Base-by-base conservation (phyloP, 306 rosid species). In the Prunus salicina region DNA sequence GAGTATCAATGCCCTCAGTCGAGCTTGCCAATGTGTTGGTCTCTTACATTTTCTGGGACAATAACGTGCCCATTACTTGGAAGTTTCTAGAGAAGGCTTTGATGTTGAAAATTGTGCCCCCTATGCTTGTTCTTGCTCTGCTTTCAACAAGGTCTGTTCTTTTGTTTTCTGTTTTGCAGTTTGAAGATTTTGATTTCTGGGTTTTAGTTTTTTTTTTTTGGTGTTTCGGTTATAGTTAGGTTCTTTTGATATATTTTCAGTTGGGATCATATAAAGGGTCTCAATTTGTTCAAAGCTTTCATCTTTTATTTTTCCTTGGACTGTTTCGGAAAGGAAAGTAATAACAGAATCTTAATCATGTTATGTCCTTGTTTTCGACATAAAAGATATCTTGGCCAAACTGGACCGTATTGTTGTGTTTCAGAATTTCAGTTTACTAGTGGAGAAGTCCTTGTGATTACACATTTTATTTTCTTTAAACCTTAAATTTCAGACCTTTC, bases 31-130 rank as follows among this genome's bases (percentile, higher is more conserved):
- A 87, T 32, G 81, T 88, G 2, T 77, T 95, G 69, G 98, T 95
- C 13, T 89, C 97, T 18, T 77, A 90, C 88, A 91, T 95, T 88
- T 95, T 87, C 64, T 95, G 99, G 99, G 97, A 92, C 0, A 92
- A 95, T 77, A 92, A 95, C 82, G 96, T 90, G 24, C 98, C 99
- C 62, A 81, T 89, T 71, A 46, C 84, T 28, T 95, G 99, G 99
- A 95, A 95, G 92, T 95, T 92, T 77, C 90, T 95, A 12, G 99
- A 95, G 49, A 89, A 87, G 77, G 99, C 99, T 2, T 47, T 95
- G 67, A 69, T 69, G 71, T 82, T 90, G 71, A 88, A 82, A 38
- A 88, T 92, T 56, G 96, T 89, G 30, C 97, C 98, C 22, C 97
- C 99, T 4, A 43, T 95, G 91, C 90, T 90, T 9, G 87, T 92